These are phyloP conservation scores for Aspergillus wentii DNA, from an alignment of 495 filamentous ascomycete genomes.

Conservation along the genomic window DNA sequence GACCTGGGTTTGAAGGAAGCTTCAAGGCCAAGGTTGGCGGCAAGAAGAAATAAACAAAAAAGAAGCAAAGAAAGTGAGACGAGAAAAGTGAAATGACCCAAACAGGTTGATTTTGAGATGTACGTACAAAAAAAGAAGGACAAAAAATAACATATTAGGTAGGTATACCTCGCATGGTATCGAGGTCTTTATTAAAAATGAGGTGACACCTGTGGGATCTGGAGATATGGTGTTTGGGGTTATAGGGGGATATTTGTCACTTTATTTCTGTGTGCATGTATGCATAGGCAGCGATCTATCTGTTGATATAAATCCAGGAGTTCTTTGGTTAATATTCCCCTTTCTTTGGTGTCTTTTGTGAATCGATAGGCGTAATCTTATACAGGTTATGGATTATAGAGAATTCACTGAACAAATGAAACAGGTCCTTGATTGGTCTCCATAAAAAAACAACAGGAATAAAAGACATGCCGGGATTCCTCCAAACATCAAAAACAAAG, in stretches of 20 bases:
- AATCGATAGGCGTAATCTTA: too few species aligned
- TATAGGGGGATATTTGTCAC: conserved; percentile 3
- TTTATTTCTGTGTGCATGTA: conserved; percentile 18
- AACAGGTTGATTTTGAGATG: too few species aligned
- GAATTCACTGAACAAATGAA: neutral
- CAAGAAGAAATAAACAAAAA: conserved; percentile 39
- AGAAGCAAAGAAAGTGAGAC: neutral
- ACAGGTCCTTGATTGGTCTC: neutral
- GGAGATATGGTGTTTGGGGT: conserved; percentile 21
- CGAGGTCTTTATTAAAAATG: too few species aligned
- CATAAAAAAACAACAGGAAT: neutral
- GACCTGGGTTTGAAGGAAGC: conserved; percentile 90
- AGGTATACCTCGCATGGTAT: too few species aligned
- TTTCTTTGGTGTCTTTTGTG: too few species aligned
- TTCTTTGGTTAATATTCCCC: too few species aligned
- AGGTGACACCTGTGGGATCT: conserved; percentile 10
- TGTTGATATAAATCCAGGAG: conserved; percentile 21
- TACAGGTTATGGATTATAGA: too few species aligned
- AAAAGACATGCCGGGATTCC: conserved; percentile 6
- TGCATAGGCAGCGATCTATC: conserved; percentile 26
- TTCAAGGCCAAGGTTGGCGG: conserved; percentile 57
- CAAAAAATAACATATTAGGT: too few species aligned
- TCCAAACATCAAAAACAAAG: conserved; percentile 20
- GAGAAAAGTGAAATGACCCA: neutral
- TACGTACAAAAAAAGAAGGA: conserved; percentile 1